phyloP scores from a whole-genome alignment of 2,329 filamentous ascomycete species.

The Leptographium flavum region DNA sequence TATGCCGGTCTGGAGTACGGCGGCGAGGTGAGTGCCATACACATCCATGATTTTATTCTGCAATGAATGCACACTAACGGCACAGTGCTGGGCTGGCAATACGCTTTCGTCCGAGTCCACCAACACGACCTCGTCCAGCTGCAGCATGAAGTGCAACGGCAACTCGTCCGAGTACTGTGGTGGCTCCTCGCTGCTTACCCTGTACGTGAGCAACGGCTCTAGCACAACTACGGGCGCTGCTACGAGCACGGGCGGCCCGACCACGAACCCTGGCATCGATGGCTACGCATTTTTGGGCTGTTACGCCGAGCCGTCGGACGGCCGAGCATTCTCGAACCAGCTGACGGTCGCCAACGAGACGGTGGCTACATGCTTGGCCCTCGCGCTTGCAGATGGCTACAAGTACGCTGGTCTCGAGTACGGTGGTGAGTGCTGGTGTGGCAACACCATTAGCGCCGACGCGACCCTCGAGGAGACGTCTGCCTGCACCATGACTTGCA shows the following conservation, averaged over 20 bases:
- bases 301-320: slow-evolving; percentile 15
- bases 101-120: slow-evolving; percentile 4
- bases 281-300: slow-evolving; percentile 20
- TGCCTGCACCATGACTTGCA: slow-evolving; percentile 16
- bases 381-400: slow-evolving; percentile 17
- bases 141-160: slow-evolving; percentile 15
- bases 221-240: background rate
- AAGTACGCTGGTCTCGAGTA: slow-evolving; percentile 37
- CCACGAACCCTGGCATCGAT: slow-evolving; percentile 20
- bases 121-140: slow-evolving; percentile 13
- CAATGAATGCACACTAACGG: background rate
- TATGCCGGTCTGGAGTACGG: slow-evolving; percentile 21
- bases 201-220: slow-evolving; percentile 11
- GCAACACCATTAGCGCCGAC: slow-evolving; percentile 10
- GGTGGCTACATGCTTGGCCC: background rate
- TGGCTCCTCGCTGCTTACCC: slow-evolving; percentile 8
- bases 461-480: slow-evolving; percentile 10
- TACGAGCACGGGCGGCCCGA: slow-evolving; percentile 9
- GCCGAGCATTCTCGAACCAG: slow-evolving; percentile 10
- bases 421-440: slow-evolving; percentile 24
- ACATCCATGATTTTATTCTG: background rate
- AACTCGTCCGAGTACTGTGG: slow-evolving; percentile 12
- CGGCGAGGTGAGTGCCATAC: slow-evolving; percentile 4
- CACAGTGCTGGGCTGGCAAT: slow-evolving; percentile 8
- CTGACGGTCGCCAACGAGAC: background rate